Conservation (phyloP, 1,284 basidiomycete genomes). For the Tylopilus sp. region DNA sequence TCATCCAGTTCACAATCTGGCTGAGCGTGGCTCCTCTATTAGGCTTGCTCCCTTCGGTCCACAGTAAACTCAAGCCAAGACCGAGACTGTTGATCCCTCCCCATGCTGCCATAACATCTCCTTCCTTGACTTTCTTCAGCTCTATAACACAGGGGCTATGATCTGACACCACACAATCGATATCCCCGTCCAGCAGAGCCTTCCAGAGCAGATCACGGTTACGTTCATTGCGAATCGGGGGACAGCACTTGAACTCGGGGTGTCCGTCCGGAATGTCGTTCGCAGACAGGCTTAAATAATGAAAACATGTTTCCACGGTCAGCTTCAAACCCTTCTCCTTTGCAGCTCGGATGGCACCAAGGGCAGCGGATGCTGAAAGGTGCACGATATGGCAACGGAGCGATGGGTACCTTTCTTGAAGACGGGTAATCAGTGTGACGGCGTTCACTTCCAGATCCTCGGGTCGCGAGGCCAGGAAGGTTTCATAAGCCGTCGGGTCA, state of each 20-base stretch:
- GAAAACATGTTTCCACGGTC: slow-evolving; percentile 93
- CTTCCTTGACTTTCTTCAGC: slow-evolving; percentile 76
- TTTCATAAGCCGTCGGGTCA: slow-evolving; percentile 63
- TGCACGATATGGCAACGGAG: slow-evolving; percentile 92
- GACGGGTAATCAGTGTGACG: slow-evolving; percentile 67
- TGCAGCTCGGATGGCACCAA: slow-evolving; percentile 72
- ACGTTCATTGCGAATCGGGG: slow-evolving; percentile 74
- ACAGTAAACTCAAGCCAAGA: slow-evolving; percentile 79
- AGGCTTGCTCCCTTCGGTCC: slow-evolving; percentile 67
- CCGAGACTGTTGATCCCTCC: slow-evolving; percentile 89
- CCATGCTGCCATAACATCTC: slow-evolving; percentile 87
- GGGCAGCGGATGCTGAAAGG: slow-evolving; percentile 78
- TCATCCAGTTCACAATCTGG: slow-evolving; percentile 73
- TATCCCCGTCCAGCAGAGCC: slow-evolving; percentile 75
- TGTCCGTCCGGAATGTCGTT: slow-evolving; percentile 64
- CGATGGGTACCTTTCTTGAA: slow-evolving; percentile 59
- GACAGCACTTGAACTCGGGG: slow-evolving; percentile 91
- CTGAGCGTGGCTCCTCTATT: slow-evolving; percentile 52
- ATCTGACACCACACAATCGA: slow-evolving; percentile 90
- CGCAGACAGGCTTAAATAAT: slow-evolving; percentile 77
- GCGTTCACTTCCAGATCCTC: slow-evolving; percentile 73
- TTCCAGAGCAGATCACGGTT: slow-evolving; percentile 78
- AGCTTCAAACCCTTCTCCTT: slow-evolving; percentile 60
- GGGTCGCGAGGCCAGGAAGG: slow-evolving; percentile 83
- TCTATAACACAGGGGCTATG: slow-evolving; percentile 86